Conservation (phyloP, 23 red algal species). For the Gracilaria domingensis region DNA sequence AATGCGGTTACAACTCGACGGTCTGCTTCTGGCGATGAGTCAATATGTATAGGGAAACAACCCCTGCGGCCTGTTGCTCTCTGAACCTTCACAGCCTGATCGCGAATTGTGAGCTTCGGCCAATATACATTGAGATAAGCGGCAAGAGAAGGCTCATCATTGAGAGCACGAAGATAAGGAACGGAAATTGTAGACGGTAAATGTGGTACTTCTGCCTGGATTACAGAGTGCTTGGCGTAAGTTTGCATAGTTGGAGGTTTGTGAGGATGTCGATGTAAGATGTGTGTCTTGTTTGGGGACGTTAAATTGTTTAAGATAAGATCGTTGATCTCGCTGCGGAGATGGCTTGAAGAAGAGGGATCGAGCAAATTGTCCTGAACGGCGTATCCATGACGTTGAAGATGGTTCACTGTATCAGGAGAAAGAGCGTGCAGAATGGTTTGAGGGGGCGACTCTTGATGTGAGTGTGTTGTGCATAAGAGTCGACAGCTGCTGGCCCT, state of each 20-base stretch:
- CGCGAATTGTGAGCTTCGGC: constrained; percentile 26
- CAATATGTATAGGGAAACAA: constrained; percentile 54
- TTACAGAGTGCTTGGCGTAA: neutral
- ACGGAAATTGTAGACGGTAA: neutral
- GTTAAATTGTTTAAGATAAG: neutral
- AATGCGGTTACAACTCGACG: constrained; percentile 44
- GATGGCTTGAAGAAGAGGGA: neutral
- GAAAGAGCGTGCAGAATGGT: neutral
- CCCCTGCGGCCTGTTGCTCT: neutral
- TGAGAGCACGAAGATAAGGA: neutral
- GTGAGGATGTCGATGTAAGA: neutral
- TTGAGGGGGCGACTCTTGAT: neutral
- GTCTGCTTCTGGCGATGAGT: constrained; percentile 40
- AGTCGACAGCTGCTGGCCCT: neutral
- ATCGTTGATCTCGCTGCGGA: neutral
- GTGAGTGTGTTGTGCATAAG: neutral
- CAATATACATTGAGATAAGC: constrained; percentile 17
- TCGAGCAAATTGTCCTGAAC: neutral
- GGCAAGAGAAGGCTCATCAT: constrained; percentile 23
- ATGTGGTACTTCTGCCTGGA: constrained; percentile 26
- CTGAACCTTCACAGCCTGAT: constrained; percentile 58
- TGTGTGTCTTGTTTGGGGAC: neutral
- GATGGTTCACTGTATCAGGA: neutral
- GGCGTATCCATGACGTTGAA: neutral
- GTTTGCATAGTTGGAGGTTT: neutral